These are phyloP conservation scores for Trichoderma koningii DNA, from an alignment of 2,329 filamentous ascomycete species.

Conservation along the genomic window DNA sequence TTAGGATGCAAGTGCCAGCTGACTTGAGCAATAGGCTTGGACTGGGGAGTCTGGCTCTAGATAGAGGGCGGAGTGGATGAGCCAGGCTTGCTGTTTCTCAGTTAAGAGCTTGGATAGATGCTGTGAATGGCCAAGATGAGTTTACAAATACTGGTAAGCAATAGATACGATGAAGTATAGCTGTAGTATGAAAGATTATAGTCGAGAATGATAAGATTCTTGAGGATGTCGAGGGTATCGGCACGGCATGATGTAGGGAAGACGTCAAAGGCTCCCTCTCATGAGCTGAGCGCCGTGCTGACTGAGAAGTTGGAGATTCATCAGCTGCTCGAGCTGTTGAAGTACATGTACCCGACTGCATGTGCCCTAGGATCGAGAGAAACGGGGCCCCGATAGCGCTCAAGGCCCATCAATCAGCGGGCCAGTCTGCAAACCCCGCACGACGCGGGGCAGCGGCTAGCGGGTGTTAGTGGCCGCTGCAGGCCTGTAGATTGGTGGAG, in stretches of 20 bases:
- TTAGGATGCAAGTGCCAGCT: slow-evolving; percentile 1
- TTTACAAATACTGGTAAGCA: not conserved
- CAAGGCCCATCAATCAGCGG: too few species aligned
- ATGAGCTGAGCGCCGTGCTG: not conserved
- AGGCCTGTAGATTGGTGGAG: slow-evolving; percentile 2
- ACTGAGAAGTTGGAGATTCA: not conserved
- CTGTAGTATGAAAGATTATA: too few species aligned
- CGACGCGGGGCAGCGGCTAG: slow-evolving; percentile 5
- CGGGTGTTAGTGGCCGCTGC: slow-evolving; percentile 1
- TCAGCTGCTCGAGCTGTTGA: not conserved
- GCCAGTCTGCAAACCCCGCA: slow-evolving; percentile 3
- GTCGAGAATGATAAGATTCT: not conserved
- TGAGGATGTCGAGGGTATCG: not conserved
- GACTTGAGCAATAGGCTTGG: not conserved
- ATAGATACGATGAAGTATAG: too few species aligned
- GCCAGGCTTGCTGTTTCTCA: slow-evolving; percentile 13
- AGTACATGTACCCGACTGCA: too few species aligned
- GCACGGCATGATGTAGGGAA: slow-evolving; percentile 20
- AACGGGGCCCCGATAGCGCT: not conserved
- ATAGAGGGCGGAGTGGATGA: not conserved
- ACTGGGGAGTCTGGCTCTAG: not conserved
- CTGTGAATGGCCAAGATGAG: not conserved
- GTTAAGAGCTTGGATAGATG: not conserved
- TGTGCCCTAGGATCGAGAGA: too few species aligned
- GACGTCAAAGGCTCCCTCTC: slow-evolving; percentile 16